These are phyloP conservation scores for Globisporangium cederbergense DNA, from an alignment of 352 stramenopile genomes.

Conservation along the genomic window DNA sequence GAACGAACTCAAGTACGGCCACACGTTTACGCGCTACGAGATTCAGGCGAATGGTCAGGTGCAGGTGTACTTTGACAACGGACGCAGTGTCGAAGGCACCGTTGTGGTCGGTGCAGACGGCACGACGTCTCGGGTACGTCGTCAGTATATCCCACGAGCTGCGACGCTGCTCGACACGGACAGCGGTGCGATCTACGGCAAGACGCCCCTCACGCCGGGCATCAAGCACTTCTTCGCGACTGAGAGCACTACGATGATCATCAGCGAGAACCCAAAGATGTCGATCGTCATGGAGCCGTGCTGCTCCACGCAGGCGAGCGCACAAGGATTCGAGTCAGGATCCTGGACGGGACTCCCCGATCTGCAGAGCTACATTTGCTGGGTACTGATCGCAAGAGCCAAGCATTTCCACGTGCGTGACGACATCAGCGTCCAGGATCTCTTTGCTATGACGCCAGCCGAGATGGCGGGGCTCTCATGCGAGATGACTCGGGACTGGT, in stretches of 20 bases:
- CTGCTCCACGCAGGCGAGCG: slow-evolving; percentile 27
- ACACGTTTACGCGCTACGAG: slow-evolving; percentile 49
- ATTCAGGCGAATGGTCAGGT: slow-evolving; percentile 38
- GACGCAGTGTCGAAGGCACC: slow-evolving; percentile 32
- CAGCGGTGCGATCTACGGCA: slow-evolving; percentile 64
- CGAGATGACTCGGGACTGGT: slow-evolving; percentile 48
- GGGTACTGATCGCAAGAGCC: slow-evolving; percentile 51
- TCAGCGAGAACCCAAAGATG: slow-evolving; percentile 45
- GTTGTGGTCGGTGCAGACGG: slow-evolving; percentile 54
- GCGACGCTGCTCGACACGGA: slow-evolving; percentile 56
- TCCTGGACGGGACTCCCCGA: slow-evolving; percentile 19
- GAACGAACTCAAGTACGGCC: slow-evolving; percentile 43
- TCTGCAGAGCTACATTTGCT: slow-evolving; percentile 58
- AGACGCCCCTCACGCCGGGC: slow-evolving; percentile 45
- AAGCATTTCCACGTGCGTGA: slow-evolving; percentile 40
- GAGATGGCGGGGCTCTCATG: slow-evolving; percentile 45
- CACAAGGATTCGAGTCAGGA: slow-evolving; percentile 22
- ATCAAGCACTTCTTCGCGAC: slow-evolving; percentile 48
- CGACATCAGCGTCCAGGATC: slow-evolving; percentile 29
- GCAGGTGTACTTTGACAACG: slow-evolving; percentile 49
- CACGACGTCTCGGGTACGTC: slow-evolving; percentile 54
- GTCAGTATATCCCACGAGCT: slow-evolving; percentile 44
- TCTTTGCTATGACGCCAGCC: slow-evolving; percentile 41
- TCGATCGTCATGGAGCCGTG: slow-evolving; percentile 58
- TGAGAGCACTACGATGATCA: slow-evolving; percentile 48